phyloP scores from a whole-genome alignment of 306 rosid species.

The Fragaria nilgerrensis region DNA sequence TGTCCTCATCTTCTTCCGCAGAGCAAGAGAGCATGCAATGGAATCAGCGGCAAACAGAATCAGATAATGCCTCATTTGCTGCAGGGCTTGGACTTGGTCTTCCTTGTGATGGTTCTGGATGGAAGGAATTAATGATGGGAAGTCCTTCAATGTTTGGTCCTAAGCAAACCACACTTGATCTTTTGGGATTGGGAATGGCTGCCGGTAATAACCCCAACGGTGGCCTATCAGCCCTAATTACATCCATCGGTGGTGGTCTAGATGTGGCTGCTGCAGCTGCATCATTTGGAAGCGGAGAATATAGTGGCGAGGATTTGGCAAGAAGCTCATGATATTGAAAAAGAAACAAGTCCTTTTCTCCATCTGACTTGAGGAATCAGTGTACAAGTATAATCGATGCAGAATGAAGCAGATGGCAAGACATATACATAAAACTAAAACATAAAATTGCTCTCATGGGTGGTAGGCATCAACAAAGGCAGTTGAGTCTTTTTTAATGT shows the following conservation, averaged over 20 bases:
- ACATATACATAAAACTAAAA: conserved; percentile 2
- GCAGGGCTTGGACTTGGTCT: conserved; percentile 78
- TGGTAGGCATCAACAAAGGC: conserved; percentile 21
- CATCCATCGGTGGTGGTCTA: conserved; percentile 66
- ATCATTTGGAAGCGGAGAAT: conserved; percentile 64
- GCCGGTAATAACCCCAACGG: conserved; percentile 58
- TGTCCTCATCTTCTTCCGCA: conserved; percentile 45
- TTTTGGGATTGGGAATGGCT: conserved; percentile 92
- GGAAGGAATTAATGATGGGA: conserved; percentile 79
- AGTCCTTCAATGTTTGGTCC: conserved; percentile 76
- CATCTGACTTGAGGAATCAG: conserved; percentile 6
- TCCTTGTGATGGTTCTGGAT: conserved; percentile 64
- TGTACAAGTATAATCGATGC: conserved; percentile 29
- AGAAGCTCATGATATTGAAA: conserved; percentile 41
- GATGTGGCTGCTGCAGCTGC: conserved; percentile 57
- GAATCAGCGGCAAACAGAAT: conserved; percentile 58
- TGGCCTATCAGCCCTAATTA: conserved; percentile 70
- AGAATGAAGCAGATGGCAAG: conserved; percentile 21
- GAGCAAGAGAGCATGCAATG: conserved; percentile 66
- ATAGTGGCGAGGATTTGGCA: conserved; percentile 59
- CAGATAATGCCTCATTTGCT: conserved; percentile 42
- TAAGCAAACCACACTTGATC: conserved; percentile 87
- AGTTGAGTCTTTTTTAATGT: conserved; percentile 26
- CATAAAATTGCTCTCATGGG: conserved; percentile 1
- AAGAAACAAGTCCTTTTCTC: background rate